These are phyloP conservation scores for Garcia nutans DNA, from an alignment of 345 rosid genomes.

Conservation along the genomic window DNA sequence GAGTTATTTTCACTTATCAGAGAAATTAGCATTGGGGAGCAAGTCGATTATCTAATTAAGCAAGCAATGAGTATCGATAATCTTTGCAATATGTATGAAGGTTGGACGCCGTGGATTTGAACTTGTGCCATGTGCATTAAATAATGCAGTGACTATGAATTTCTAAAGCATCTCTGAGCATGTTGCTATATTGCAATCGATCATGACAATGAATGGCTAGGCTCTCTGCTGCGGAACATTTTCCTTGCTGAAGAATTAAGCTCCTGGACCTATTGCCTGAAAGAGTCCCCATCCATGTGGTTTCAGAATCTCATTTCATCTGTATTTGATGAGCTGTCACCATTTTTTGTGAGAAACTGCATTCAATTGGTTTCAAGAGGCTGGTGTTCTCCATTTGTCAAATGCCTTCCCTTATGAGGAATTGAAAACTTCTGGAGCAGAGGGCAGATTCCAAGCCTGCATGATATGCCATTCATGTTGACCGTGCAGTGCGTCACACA, in stretches of 20 bases:
- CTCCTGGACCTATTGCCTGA: not conserved
- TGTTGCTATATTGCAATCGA: conserved; percentile 5
- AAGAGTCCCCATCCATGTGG: not conserved
- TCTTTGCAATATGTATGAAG: conserved; percentile 98
- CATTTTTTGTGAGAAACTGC: not conserved
- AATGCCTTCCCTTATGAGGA: conserved; percentile 1
- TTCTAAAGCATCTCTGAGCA: not conserved
- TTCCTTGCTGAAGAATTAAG: not conserved
- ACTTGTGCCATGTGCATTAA: conserved; percentile 7
- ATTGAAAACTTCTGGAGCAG: not conserved
- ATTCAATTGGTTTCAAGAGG: not conserved
- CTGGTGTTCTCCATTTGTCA: not conserved
- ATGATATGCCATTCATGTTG: not conserved
- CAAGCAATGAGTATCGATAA: conserved; percentile 80
- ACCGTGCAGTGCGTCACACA: not conserved
- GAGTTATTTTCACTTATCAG: conserved; percentile 36
- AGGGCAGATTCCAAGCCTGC: not conserved
- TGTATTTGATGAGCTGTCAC: not conserved
- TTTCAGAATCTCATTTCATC: not conserved
- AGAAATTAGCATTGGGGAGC: conserved; percentile 66
- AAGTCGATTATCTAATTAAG: conserved; percentile 82
- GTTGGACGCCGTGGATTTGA: conserved; percentile 99
- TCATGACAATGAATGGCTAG: not conserved
- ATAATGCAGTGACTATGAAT: conserved; percentile 11
- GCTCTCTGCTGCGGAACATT: conserved; percentile 3